Evolutionary conservation across 495 filamentous ascomycete species (phyloP).

Genomic region (Penicillium turbatum): DNA sequence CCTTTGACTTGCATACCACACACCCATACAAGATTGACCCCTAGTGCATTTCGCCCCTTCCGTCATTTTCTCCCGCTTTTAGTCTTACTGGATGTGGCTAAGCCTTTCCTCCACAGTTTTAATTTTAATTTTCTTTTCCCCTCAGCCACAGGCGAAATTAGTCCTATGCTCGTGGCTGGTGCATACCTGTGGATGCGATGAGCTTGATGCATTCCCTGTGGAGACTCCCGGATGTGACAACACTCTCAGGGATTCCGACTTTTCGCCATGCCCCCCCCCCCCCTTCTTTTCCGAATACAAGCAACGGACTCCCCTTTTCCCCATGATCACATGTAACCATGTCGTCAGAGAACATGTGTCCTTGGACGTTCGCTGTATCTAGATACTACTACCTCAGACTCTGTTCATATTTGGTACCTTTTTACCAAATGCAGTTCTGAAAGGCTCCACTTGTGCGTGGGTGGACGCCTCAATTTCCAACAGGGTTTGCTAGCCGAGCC

Average conservation of each 20-base stretch:
- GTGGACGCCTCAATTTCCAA: neutral
- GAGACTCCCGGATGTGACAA: conserved; percentile 7
- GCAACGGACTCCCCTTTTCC: too few species aligned
- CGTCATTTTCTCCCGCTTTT: conserved; percentile 27
- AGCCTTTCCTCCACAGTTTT: conserved; percentile 13
- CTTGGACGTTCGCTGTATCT: too few species aligned
- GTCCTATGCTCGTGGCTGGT: conserved; percentile 2
- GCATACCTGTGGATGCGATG: conserved; percentile 21
- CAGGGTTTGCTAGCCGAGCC: conserved; percentile 29
- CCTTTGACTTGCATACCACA: conserved; percentile 21
- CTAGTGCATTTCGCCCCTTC: conserved; percentile 35
- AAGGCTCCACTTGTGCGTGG: conserved; percentile 6
- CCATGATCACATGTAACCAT: neutral
- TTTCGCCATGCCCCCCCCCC: neutral
- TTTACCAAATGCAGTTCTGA: neutral
- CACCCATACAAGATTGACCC: neutral
- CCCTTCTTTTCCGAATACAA: too few species aligned
- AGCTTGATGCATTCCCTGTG: conserved; percentile 20
- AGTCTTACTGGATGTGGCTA: conserved; percentile 11
- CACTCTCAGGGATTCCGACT: neutral
- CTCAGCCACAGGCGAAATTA: neutral
- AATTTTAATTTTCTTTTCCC: conserved; percentile 7
- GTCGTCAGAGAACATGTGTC: neutral
- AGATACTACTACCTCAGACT: too few species aligned
- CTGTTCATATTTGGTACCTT: too few species aligned